phyloP scores from a whole-genome alignment of 306 rosid genomes.

The Cucurbita pepo region DNA sequence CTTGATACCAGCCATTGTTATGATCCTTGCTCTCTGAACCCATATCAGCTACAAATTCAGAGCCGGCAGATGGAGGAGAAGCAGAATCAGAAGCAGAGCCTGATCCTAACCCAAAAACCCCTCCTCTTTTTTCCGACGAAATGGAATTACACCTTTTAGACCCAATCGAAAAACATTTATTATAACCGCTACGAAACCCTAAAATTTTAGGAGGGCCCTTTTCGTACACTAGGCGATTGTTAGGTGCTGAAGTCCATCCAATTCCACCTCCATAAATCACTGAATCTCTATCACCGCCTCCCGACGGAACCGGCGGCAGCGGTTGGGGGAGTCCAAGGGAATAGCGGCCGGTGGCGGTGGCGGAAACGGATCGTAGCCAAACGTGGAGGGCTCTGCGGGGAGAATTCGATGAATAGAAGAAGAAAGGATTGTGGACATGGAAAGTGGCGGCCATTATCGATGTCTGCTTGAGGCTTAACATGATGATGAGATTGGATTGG shows the following conservation, averaged over 20 bases:
- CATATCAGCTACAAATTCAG: slow-evolving; percentile 31
- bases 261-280: not conserved
- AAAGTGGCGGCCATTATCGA: slow-evolving; percentile 11
- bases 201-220: slow-evolving; percentile 1
- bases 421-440: slow-evolving; percentile 1
- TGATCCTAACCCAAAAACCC: slow-evolving; percentile 11
- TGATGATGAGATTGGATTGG: not conserved
- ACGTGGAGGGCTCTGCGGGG: not conserved
- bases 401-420: not conserved
- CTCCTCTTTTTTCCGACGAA: slow-evolving; percentile 10
- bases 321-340: not conserved
- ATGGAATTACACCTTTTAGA: not conserved
- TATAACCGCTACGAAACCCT: slow-evolving; percentile 19
- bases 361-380: not conserved
- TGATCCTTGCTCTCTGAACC: slow-evolving; percentile 37
- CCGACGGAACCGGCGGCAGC: not conserved
- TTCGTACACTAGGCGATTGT: slow-evolving; percentile 24
- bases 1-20: slow-evolving; percentile 16
- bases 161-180: slow-evolving; percentile 2
- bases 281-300: not conserved
- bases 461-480: slow-evolving; percentile 11
- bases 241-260: slow-evolving; percentile 17
- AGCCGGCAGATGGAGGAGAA: slow-evolving; percentile 19
- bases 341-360: slow-evolving; percentile 5
- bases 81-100: slow-evolving; percentile 4